Evolutionary conservation across 495 filamentous ascomycete species (phyloP), one percentile per base, ranked within the genome.

Genomic region (Podospora anserina): DNA sequence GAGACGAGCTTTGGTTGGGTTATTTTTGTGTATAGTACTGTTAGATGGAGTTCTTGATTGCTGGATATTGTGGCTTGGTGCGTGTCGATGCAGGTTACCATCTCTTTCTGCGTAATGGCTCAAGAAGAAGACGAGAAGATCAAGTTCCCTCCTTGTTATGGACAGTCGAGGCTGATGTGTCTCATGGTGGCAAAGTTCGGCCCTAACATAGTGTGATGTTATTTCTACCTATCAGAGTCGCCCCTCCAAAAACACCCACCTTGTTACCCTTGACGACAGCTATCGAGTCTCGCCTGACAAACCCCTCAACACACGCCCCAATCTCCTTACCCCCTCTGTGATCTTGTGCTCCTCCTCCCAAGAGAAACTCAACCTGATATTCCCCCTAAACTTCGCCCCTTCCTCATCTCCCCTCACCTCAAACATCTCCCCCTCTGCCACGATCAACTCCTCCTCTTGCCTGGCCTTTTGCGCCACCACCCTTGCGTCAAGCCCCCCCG

Each of bases 341-440:
- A 96, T 69, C 63, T 83, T 78, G n/a, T 82, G 82, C 74, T 88
- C 88, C 20, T 89, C 85, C 79, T 89, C 91, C 88, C 89, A 94
- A 11, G 90, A 84, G 77, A 92, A 93, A 69, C 89, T 92, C 7
- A 96, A 71, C 58, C 92, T 83, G 18, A 95, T 66, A 49, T 81
- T 76, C 39, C 81, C 68, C 28, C 78, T 77, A 75, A 93, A 91
- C 65, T 75, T 78, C 63, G 79, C 76, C 18, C 69, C 76, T 2
- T 75, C 72, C 56, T 82, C 76, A 71, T 92, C 86, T 49, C 86
- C 85, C 3, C 80, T 76, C 3, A 94, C 89, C 69, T 88, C 86
- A 76, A 93, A 95, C 27, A 91, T 73, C 53, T 82, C 76, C 2
- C 91, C 92, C 5, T 84, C 78, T 0, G 85, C 88, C 9, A 94